phyloP scores from a whole-genome alignment of 192 early-diverging fungal genomes.

The Entomortierella beljakovae region DNA sequence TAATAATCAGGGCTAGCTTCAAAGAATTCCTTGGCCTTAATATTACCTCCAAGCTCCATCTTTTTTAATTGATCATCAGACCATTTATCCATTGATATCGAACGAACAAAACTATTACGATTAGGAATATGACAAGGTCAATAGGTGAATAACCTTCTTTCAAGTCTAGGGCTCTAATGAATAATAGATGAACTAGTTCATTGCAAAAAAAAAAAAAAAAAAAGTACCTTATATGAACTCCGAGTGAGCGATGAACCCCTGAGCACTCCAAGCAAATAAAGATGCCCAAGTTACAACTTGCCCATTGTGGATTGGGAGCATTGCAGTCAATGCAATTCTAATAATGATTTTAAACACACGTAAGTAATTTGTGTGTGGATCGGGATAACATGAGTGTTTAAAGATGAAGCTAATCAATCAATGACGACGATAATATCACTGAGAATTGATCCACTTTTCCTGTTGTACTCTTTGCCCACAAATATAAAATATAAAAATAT shows the following conservation, averaged over 20 bases:
- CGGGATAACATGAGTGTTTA: no score
- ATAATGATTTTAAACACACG: constrained; percentile 1
- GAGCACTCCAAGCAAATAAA: constrained; percentile 98
- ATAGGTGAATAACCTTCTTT: no score
- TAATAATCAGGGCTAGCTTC: constrained; percentile 81
- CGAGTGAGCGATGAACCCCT: constrained; percentile 88
- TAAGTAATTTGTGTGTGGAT: no score
- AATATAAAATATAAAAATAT: no score
- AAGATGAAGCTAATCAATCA: no score
- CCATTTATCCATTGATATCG: constrained; percentile 99
- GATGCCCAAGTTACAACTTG: constrained; percentile 91
- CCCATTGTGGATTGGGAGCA: constrained; percentile 89
- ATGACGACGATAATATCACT: no score
- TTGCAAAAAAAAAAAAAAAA: not conserved
- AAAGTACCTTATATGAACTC: constrained; percentile 75
- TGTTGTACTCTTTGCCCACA: no score
- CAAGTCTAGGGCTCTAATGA: no score
- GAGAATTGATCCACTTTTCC: no score
- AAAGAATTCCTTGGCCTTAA: constrained; percentile 88
- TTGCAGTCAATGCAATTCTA: constrained; percentile 92
- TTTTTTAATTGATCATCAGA: constrained; percentile 93
- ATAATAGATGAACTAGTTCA: no score
- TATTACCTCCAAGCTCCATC: constrained; percentile 95
- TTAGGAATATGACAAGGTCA: not conserved
- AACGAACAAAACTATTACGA: constrained; percentile 98